Conservation (phyloP, 1,284 basidiomycete species). For the Ganoderma sinense region DNA sequence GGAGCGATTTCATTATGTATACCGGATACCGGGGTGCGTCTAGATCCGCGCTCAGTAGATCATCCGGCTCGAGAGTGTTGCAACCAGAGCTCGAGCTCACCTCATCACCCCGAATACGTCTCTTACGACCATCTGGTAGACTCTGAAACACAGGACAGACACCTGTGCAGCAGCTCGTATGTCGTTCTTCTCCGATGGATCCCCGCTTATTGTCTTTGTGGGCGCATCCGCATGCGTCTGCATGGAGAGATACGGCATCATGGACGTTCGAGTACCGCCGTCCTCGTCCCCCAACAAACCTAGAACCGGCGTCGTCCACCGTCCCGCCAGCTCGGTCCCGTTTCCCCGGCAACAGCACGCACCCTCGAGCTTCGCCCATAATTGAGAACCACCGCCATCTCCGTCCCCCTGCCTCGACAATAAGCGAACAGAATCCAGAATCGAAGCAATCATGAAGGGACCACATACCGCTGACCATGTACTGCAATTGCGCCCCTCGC, state of each 20-base stretch:
- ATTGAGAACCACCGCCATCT: not conserved
- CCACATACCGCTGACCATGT: not conserved
- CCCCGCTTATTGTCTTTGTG: not conserved
- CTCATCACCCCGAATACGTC: not conserved
- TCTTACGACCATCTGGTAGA: not conserved
- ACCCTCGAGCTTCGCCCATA: not conserved
- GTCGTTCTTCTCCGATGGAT: not conserved
- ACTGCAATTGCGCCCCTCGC: not conserved
- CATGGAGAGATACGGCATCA: not conserved
- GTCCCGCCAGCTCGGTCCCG: not conserved
- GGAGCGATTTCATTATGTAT: not conserved
- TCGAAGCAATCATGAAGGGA: not conserved
- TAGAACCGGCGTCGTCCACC: not conserved
- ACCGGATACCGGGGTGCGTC: not conserved
- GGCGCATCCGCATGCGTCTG: not conserved
- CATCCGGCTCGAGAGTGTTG: not conserved
- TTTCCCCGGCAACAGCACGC: not conserved
- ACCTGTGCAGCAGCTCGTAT: not conserved
- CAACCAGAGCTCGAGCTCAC: not conserved
- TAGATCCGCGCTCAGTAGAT: not conserved
- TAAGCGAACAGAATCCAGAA: not conserved
- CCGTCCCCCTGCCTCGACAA: not conserved
- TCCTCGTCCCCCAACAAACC: constrained; percentile 4
- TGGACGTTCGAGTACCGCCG: not conserved
- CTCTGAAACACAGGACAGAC: not conserved